Evolutionary conservation across 192 early-diverging fungal species (phyloP), one percentile per base, ranked within the genome.

Genomic region (Coemansia sp.): DNA sequence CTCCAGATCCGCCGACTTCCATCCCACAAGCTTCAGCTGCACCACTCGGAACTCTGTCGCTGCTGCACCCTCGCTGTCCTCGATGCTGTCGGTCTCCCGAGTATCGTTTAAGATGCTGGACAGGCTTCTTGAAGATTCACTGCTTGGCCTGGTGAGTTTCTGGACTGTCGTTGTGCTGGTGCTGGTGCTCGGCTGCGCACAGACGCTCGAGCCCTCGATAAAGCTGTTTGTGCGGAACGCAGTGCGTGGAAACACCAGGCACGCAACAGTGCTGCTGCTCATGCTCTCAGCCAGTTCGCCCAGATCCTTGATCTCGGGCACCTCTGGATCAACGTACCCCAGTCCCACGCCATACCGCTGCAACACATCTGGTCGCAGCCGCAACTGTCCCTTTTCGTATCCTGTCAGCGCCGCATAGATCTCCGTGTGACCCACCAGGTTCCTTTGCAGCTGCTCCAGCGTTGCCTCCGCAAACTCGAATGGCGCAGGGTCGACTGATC

Each of bases 21-120:
- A 78, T 14, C 68, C 67, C 23, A 80, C 74, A 15, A 83, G 71
- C 64, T 84, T 85, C 27, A 87, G 58, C 65, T 86, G 82, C 7
- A 83, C 77, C 3, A 74, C 66, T 38, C 65, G 54, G 53, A 62
- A 79, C 44, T 23, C 20, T 44, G 33, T 9, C 9, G 33, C 33
- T 34, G 33, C 33, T 34, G 33, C 33, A 42, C 44, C 2, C 11
- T 17, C 5, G 11, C 50, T 34, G 33, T 4, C 33, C 1, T 47
- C 41, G n/a, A n/a, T n/a, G n/a, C n/a, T n/a, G 3, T 41, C 25
- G 28, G 17, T 2, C 13, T 25, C 30, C 13, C 15, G 7, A 6
- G 38, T 40, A 17, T 60, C 57, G 45, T 50, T 55, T 27, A 69
- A 41, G 36, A 70, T 66, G 41, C 64, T 70, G 10, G 63, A 64